Conservation (phyloP, 192 early-diverging fungal species). For the Coemansia sp. region DNA sequence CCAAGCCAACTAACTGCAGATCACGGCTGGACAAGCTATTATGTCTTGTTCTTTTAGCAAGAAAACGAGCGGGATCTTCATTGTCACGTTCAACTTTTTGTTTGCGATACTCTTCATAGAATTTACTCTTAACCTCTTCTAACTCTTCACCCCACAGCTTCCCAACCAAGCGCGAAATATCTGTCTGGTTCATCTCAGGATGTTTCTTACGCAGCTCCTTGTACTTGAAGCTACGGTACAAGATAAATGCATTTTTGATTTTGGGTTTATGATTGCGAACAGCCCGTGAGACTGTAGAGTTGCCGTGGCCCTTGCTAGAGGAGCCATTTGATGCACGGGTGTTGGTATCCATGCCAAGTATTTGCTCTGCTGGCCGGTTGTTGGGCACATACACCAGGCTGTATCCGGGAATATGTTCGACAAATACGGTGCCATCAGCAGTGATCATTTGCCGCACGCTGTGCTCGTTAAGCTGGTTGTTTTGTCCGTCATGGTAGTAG, state of each 20-base stretch:
- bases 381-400: constrained; percentile 34
- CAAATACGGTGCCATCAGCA: constrained; percentile 31
- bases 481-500: constrained; percentile 30
- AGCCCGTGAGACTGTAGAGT: too few relatives aligned
- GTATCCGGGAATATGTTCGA: constrained; percentile 45
- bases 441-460: constrained; percentile 35
- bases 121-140: constrained; percentile 46
- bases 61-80: constrained; percentile 32
- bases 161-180: constrained; percentile 52
- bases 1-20: too few relatives aligned
- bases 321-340: too few relatives aligned
- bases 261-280: constrained; percentile 19
- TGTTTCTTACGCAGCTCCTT: constrained; percentile 34
- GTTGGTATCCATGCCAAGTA: constrained; percentile 17
- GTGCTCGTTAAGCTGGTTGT: constrained; percentile 19
- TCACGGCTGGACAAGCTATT: too few relatives aligned
- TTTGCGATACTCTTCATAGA: constrained; percentile 32
- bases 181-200: constrained; percentile 47
- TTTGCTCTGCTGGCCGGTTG: constrained; percentile 21
- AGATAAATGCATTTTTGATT: constrained; percentile 50
- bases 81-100: constrained; percentile 44
- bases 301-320: too few relatives aligned
- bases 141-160: constrained; percentile 46
- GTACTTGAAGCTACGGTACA: constrained; percentile 49
- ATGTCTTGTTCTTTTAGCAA: too few relatives aligned